Evolutionary conservation across 2,329 filamentous ascomycete species (phyloP), one percentile per base, ranked within the genome.

Genomic region (Dothidotthia symphoricarpi): DNA sequence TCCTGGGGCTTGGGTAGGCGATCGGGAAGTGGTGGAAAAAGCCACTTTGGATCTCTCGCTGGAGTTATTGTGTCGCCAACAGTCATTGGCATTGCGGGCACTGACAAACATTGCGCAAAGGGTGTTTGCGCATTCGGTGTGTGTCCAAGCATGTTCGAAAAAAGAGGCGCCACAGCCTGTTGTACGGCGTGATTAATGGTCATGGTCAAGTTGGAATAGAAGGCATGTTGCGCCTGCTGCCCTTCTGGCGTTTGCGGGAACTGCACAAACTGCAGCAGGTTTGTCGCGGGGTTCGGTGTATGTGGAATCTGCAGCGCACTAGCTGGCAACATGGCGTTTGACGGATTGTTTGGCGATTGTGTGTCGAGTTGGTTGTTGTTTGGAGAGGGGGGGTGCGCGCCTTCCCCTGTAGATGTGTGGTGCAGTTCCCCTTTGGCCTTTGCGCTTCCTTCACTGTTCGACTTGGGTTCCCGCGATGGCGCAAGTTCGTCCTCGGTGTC

Each of bases 401-500:
- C 17, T 25, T 15, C 15, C 9, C n/a, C 22, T 31, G 17, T 26
- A 9, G 24, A 24, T 24, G 31, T 15, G 12, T 29, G 5, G 14
- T 27, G 17, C n/a, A 24, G 28, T 6, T 28, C 22, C 11, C 34
- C 26, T 10, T 31, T 15, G 16, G 36, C 16, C 14, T 36, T 31
- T 25, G 32, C 28, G 9, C 14, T 10, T 15, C 30, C 29, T 24
- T 31, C 27, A 16, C 29, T 36, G 16, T 49, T 38, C n/a, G 36
- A 42, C 28, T 43, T 47, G 5, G 13, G 27, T 3, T 31, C 36
- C 29, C 54, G 45, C 13, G 54, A 46, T 11, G 53, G 58, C 14
- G 61, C 60, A 46, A 66, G 32, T 46, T 66, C 61, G 25, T 65
- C 60, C 28, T 53, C 54, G 5, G 43, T 51, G 16, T 55, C 48